A percentile compares a stretch with the other conserved stretches of the same genome.
Evolutionary conservation across 768 basidiomycete genomes (phyloP).

Genomic region (Candolleomyces aberdarensis): DNA sequence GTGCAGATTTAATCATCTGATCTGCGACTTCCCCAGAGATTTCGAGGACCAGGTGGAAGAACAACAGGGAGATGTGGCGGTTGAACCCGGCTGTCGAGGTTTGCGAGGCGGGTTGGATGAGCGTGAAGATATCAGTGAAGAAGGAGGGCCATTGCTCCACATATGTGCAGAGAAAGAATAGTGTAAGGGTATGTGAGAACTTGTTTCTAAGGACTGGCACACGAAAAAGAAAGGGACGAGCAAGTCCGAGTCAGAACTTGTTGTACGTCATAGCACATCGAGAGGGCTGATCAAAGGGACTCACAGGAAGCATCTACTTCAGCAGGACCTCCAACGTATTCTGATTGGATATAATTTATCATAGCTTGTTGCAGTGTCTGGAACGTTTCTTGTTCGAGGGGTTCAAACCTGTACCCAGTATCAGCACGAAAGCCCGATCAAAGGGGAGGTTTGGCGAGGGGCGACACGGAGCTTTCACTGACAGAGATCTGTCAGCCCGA

Average conservation of each 20-base stretch:
- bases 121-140: slow-evolving; percentile 73
- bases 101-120: slow-evolving; percentile 63
- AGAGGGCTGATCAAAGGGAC: slow-evolving; percentile 27
- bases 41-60: slow-evolving; percentile 90
- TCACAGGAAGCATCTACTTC: slow-evolving; percentile 80
- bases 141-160: slow-evolving; percentile 83
- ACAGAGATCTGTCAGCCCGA: slow-evolving; percentile 6
- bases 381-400: slow-evolving; percentile 68
- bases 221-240: slow-evolving; percentile 7
- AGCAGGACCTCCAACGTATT: slow-evolving; percentile 83
- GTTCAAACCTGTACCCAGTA: slow-evolving; percentile 48
- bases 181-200: slow-evolving; percentile 85
- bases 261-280: slow-evolving; percentile 2
- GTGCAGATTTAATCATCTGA: slow-evolving; percentile 86
- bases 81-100: slow-evolving; percentile 64
- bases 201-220: slow-evolving; percentile 86
- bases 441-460: not conserved
- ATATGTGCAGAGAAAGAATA: slow-evolving; percentile 88
- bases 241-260: too few relatives aligned
- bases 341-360: slow-evolving; percentile 79
- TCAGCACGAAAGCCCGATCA: slow-evolving; percentile 6
- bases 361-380: slow-evolving; percentile 72
- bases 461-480: not conserved
- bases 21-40: slow-evolving; percentile 98
- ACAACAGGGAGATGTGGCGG: slow-evolving; percentile 79